Evolutionary conservation across 1,284 basidiomycete species (phyloP), one percentile per base, ranked within the genome.

Genomic region (Ganoderma multipileum): DNA sequence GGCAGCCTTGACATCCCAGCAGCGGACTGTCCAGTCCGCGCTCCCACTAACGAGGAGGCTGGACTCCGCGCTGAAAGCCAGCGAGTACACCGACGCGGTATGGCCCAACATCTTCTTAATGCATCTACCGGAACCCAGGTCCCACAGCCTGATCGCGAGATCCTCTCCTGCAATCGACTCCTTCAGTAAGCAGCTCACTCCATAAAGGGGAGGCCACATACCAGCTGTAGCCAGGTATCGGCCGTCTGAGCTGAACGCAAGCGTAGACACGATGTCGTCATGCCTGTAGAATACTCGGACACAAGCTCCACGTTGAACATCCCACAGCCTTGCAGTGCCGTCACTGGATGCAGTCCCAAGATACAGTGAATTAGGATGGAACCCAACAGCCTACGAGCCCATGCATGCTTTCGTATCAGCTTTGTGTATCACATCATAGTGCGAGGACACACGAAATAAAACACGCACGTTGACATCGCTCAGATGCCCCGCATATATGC

Each of bases 71-170:
- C 94, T 96, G 81, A 99, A 99, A 1, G 94, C 88, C 36, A 99
- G 86, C 6, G 95, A 95, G 77, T 98, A 93, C 65, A 99, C 90
- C 0, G 95, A 91, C 20, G 92, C 90, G 0, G 89, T 91, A 79
- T 99, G 98, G 0, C 98, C 98, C 23, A 89, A 91, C 96, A 99
- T 98, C 80, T 96, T 97, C 84, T 99, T 99, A 75, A 99, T 91
- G 59, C 95, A 89, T 69, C 92, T 90, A 8, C 97, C 96, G 30
- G 95, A 95, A 2, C 95, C 95, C 60, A 99, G 85, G 77, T 99
- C 97, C 98, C 98, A 99, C 0, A 99, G 83, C 77, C 94, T 96
- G 81, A 99, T 97, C 3, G 93, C 89, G 23, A 95, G 86, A 78
- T 99, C 98, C 77, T 98, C 95, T 30, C 94, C 95, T 93, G 74